Conservation (phyloP, 768 basidiomycete species). For the Kwoniella sp. region DNA sequence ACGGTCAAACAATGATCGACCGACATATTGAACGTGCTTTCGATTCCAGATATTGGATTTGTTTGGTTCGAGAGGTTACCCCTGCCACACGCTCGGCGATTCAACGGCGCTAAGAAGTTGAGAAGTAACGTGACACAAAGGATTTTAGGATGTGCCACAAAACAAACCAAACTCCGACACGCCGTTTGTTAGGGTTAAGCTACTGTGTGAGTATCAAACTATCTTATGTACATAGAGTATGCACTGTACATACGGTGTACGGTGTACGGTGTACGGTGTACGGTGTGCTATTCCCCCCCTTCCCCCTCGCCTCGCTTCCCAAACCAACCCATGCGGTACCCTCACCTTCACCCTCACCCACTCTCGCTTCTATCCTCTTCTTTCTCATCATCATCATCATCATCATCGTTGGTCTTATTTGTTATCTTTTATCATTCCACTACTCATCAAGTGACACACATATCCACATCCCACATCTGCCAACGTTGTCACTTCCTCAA, state of each 20-base stretch:
- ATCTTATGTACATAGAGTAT: neutral
- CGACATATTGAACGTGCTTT: neutral
- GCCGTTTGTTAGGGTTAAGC: neutral
- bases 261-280: too few species aligned
- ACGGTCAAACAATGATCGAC: too few species aligned
- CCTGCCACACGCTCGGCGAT: neutral
- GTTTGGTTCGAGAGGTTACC: neutral
- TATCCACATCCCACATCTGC: neutral
- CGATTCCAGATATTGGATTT: neutral
- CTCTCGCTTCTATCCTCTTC: constrained; percentile 12
- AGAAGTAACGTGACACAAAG: constrained; percentile 1
- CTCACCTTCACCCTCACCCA: constrained; percentile 1
- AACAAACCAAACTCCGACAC: constrained; percentile 2
- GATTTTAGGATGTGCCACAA: neutral
- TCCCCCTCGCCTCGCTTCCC: neutral
- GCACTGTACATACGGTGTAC: neutral
- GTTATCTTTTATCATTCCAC: neutral
- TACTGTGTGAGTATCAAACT: neutral
- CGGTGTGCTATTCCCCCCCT: neutral
- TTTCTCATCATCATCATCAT: constrained; percentile 18
- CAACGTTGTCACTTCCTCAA: neutral
- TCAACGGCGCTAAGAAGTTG: neutral
- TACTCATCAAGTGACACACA: neutral
- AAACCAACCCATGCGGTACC: neutral
- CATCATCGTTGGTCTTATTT: too few species aligned